These are phyloP conservation scores for Brassica carinata DNA, from an alignment of 345 rosid species.

Conservation along the genomic window DNA sequence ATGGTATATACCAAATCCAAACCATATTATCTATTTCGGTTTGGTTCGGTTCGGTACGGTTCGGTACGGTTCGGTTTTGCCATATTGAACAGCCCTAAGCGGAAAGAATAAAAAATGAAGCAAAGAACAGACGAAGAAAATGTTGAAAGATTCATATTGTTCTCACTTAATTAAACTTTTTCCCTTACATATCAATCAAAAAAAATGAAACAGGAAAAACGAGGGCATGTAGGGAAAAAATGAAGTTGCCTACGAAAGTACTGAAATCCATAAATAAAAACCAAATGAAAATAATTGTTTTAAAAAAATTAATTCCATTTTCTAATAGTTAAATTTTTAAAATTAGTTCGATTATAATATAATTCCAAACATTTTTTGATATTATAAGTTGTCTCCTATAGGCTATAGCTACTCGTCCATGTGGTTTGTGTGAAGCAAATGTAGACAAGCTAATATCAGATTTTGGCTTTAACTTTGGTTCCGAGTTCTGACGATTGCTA, in stretches of 20 bases:
- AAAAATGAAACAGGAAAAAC: background rate
- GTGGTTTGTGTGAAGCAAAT: background rate
- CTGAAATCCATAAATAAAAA: background rate
- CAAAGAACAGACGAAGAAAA: constrained; percentile 22
- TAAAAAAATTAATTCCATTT: background rate
- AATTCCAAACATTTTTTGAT: background rate
- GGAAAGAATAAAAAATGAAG: constrained; percentile 31
- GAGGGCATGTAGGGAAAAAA: constrained; percentile 7
- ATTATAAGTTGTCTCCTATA: constrained; percentile 1
- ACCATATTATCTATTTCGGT: too few species aligned
- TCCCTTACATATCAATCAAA: constrained; percentile 11
- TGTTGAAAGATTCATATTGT: constrained; percentile 3
- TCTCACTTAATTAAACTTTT: constrained; percentile 3
- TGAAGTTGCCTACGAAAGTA: constrained; percentile 6
- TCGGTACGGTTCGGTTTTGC: too few species aligned
- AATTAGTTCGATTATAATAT: background rate
- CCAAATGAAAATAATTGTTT: background rate
- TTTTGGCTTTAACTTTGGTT: background rate
- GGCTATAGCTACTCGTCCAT: background rate
- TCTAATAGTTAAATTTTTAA: background rate
- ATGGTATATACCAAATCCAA: too few species aligned
- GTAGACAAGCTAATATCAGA: background rate
- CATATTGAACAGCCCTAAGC: too few species aligned
- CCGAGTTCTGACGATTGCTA: background rate
- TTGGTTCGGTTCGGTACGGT: too few species aligned